phyloP scores from a whole-genome alignment of 2,329 filamentous ascomycete genomes.

The Sclerotinia subarctica region DNA sequence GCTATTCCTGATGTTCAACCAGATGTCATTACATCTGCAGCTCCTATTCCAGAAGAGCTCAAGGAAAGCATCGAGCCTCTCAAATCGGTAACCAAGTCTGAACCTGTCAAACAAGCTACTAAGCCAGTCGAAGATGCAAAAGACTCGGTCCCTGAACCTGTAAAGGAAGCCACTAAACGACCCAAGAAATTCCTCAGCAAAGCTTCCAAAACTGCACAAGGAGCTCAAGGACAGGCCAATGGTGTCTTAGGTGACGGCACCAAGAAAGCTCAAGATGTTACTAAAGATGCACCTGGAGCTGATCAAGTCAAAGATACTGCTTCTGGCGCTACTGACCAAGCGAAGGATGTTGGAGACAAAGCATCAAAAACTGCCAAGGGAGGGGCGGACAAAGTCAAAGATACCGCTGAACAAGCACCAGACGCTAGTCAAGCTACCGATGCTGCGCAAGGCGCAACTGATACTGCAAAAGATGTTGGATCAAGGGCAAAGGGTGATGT shows the following conservation, averaged over 20 bases:
- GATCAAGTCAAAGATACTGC: background rate
- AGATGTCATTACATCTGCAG: slow-evolving; percentile 15
- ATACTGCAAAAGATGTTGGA: background rate
- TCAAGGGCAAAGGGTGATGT: background rate
- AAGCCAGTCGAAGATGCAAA: background rate
- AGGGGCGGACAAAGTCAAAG: background rate
- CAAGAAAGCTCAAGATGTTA: slow-evolving; percentile 8
- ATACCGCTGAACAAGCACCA: background rate
- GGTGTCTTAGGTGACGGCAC: background rate
- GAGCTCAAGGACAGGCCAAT: background rate
- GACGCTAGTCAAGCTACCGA: slow-evolving; percentile 3
- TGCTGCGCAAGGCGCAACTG: background rate
- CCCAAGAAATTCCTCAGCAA: slow-evolving; percentile 21
- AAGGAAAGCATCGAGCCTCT: slow-evolving; percentile 5
- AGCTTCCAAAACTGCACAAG: slow-evolving; percentile 15
- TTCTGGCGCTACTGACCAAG: background rate
- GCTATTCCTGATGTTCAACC: slow-evolving; percentile 11
- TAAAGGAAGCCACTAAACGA: background rate
- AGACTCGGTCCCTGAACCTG: background rate
- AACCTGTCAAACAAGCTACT: slow-evolving; percentile 8
- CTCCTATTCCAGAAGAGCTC: slow-evolving; percentile 14
- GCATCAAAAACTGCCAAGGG: background rate
- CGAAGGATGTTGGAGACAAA: slow-evolving; percentile 4
- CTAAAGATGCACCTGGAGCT: background rate
- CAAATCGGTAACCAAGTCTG: background rate